Conservation (phyloP, 1,139 yeast genomes). For the Yarrowia galli region DNA sequence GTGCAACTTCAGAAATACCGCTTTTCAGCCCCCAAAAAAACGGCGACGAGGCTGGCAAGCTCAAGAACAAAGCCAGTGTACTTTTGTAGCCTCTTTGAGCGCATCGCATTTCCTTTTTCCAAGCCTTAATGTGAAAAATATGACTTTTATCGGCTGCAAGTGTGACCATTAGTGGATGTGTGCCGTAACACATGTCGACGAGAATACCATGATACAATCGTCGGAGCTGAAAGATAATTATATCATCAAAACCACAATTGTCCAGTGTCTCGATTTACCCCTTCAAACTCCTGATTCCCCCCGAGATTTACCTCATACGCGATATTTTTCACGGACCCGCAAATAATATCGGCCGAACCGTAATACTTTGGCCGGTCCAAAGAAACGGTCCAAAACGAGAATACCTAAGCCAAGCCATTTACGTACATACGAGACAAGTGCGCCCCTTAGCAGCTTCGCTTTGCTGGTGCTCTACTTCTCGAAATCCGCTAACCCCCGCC, state of each 20-base stretch:
- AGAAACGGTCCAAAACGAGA: neutral
- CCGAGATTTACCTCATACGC: neutral
- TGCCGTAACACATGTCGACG: too few relatives aligned
- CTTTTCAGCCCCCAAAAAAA: neutral
- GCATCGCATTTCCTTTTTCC: constrained; percentile 7
- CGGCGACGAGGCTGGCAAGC: neutral
- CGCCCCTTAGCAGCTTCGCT: neutral
- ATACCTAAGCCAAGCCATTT: neutral
- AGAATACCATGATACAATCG: neutral
- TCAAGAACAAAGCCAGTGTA: neutral
- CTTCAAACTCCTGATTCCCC: neutral
- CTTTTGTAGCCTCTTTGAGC: neutral
- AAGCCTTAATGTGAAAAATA: constrained; percentile 1
- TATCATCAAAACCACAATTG: neutral
- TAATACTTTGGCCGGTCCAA: neutral
- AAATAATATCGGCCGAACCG: neutral
- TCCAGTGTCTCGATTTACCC: neutral
- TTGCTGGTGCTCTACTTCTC: neutral
- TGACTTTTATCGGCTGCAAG: constrained; percentile 1
- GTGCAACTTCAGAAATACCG: neutral
- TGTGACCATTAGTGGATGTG: neutral
- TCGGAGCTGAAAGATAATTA: neutral
- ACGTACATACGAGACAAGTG: neutral
- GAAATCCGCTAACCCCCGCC: neutral
- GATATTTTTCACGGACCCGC: neutral